Base-by-base conservation (phyloP, 441 rosid species). In the Jatropha multifida region DNA sequence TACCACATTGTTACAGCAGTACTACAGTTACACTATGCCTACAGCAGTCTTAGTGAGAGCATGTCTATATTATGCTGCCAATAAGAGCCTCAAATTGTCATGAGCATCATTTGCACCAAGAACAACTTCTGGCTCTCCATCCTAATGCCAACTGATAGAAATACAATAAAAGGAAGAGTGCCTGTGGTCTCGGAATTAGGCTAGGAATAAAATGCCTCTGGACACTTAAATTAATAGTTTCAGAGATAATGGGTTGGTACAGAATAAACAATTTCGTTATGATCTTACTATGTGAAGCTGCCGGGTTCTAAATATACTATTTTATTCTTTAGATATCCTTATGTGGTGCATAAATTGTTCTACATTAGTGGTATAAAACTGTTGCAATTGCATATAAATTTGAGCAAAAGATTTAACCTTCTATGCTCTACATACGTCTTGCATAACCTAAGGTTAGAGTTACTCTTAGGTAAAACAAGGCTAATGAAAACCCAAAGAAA, bases 381-480 rank as follows among this genome's bases (percentile, higher is more conserved):
- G 3, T 37, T 37, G 17, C 60, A 37, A 14, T 32, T 52, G 61
- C 4, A 18, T 37, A 69, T 17, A 40, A 54, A 54, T 54, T 54
- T 14, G 18, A 32, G 46, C 27, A 69, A 10, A 38, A 55, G 27
- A n/a, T 70, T 56, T 70, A 4, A 18, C 7, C 5, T 7, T 13
- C 3, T 49, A 7, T 49, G 10, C 48, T 37, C 44, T 55, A 13
- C 4, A n/a, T 40, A 26, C 37, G 40, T 56, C 17, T 38, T 60
- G 41, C 17, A 12, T 11, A 40, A n/a, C 14, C 18, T 11, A 40
- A 41, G n/a, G 64, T 8, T 26, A 67, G 23, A 14, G 23, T 13
- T 48, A 48, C 58, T 48, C 38, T 46, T 23, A 69, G 15, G 72
- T 9, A 17, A 52, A 69, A 37, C 42, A 69, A 69, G 61, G 46